Conservation (phyloP, 140 eudicot species). For the Erigeron philadelphicus region DNA sequence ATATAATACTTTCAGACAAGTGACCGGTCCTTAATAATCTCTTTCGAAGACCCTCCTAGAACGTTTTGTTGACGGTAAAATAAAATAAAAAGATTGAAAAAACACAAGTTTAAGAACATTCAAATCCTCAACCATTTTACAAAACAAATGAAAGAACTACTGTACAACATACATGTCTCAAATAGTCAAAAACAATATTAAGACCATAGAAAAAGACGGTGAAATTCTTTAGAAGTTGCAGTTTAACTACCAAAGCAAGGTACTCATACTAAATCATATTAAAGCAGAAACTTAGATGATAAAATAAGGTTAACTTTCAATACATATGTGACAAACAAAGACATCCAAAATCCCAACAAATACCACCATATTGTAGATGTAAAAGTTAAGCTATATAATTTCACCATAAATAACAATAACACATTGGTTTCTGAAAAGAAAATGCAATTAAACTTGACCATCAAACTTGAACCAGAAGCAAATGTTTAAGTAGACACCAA, state of each 20-base stretch:
- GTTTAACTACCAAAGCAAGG: background rate
- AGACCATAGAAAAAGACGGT: background rate
- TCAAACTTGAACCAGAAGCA: conserved; percentile 2
- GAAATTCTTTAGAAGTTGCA: no score
- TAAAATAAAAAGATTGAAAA: no score
- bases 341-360: conserved; percentile 5
- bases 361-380: background rate
- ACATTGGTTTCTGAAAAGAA: conserved; percentile 14
- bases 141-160: no score
- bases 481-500: conserved; percentile 29
- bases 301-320: background rate
- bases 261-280: background rate
- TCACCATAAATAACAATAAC: conserved; percentile 14
- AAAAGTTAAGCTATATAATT: conserved; percentile 7
- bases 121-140: no score
- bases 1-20: no score
- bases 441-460: background rate
- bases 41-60: no score
- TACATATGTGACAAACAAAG: background rate
- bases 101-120: no score
- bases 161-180: background rate
- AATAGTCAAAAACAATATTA: background rate
- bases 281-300: background rate
- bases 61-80: no score
- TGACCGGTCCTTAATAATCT: no score